phyloP scores from a whole-genome alignment of 2,329 filamentous ascomycete genomes.

The Curvularia eragrostidis region DNA sequence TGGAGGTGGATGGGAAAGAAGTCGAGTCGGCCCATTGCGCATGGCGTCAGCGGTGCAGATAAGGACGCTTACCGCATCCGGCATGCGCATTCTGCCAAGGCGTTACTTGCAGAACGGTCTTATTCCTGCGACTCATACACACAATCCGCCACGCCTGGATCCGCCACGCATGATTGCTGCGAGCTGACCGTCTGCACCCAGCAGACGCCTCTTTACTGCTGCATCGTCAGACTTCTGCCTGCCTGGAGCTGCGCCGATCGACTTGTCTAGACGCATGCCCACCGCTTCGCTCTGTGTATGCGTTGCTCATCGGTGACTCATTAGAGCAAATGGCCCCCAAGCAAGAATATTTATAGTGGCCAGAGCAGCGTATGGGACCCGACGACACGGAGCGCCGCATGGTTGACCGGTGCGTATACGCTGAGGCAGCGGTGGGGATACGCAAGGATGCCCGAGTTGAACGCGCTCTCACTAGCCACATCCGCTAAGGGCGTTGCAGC shows the following conservation, averaged over 20 bases:
- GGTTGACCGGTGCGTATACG: constrained; percentile 1
- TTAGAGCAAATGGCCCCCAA: constrained; percentile 6
- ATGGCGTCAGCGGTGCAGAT: background rate
- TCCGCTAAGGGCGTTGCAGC: constrained; percentile 8
- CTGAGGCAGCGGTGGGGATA: constrained; percentile 19
- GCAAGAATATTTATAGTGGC: background rate
- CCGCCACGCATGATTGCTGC: background rate
- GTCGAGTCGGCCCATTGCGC: background rate
- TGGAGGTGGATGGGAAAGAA: background rate
- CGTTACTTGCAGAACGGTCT: constrained; percentile 1
- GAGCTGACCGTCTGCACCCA: constrained; percentile 10
- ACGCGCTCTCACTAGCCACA: constrained; percentile 19
- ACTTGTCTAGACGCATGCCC: background rate
- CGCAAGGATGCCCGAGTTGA: constrained; percentile 13
- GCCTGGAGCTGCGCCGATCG: constrained; percentile 8
- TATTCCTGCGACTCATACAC: constrained; percentile 4
- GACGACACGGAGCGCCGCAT: background rate
- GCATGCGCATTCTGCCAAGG: background rate
- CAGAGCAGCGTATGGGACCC: background rate
- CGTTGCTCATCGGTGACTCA: constrained; percentile 6
- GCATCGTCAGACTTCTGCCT: constrained; percentile 11
- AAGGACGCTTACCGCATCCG: constrained; percentile 8
- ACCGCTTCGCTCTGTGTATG: background rate
- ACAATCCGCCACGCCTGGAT: too few relatives aligned
- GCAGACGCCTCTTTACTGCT: background rate